Conservation (phyloP, 495 filamentous ascomycete species). For the Aspergillus asperescens region DNA sequence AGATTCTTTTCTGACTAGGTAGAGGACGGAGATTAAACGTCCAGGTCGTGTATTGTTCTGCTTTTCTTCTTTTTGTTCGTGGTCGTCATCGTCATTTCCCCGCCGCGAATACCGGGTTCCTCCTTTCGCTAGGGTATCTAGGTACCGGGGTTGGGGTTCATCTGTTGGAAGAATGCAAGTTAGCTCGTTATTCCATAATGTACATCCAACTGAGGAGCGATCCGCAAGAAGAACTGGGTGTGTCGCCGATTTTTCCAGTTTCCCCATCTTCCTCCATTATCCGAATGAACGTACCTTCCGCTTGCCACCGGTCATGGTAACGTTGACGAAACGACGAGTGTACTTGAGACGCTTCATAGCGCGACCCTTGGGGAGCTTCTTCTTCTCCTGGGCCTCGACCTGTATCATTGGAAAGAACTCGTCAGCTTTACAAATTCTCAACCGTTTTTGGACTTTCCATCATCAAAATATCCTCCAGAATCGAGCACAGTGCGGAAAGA, state of each 20-base stretch:
- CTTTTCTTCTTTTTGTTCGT: constrained; percentile 15
- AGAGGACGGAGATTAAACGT: background rate
- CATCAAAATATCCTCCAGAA: background rate
- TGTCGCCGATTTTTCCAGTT: background rate
- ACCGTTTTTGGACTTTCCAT: background rate
- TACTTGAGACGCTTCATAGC: constrained; percentile 97
- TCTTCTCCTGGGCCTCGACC: constrained; percentile 44
- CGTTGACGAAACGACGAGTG: constrained; percentile 98
- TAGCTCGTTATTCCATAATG: background rate
- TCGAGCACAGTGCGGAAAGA: no score
- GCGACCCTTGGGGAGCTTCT: constrained; percentile 82
- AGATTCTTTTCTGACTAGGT: constrained; percentile 6
- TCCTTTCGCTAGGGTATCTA: constrained; percentile 11
- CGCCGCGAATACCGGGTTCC: constrained; percentile 7
- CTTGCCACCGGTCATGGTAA: constrained; percentile 98
- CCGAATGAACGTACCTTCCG: constrained; percentile 66
- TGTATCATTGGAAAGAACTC: constrained; percentile 19
- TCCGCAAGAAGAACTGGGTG: background rate
- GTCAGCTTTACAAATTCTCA: constrained; percentile 5
- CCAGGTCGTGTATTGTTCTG: constrained; percentile 3
- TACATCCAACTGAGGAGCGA: background rate
- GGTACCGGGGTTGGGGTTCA: constrained; percentile 30
- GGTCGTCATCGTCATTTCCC: constrained; percentile 15
- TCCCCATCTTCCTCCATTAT: background rate
- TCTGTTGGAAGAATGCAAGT: constrained; percentile 12